Evolutionary conservation across 768 basidiomycete genomes (phyloP).

Genomic region (Mycena chlorophos): DNA sequence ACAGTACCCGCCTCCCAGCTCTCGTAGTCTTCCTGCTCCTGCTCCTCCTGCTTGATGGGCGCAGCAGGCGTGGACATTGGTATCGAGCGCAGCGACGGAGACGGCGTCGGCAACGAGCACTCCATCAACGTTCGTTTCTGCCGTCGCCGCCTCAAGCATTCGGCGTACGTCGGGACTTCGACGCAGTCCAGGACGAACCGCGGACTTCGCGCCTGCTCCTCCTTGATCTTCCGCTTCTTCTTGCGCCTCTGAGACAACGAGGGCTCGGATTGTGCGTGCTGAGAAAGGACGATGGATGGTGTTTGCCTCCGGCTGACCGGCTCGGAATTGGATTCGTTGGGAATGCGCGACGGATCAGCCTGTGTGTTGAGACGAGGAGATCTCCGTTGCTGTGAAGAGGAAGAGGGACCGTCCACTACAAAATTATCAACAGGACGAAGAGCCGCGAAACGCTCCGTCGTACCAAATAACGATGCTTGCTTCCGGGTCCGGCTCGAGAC

Average conservation of each 20-base stretch:
- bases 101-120: constrained; percentile 22
- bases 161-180: constrained; percentile 28
- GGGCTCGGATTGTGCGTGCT: constrained; percentile 10
- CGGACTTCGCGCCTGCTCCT: not conserved
- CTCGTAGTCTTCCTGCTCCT: constrained; percentile 28
- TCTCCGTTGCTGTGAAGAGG: not conserved
- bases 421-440: too few relatives aligned
- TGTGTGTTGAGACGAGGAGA: too few relatives aligned
- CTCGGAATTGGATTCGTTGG: constrained; percentile 30
- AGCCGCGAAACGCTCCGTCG: too few relatives aligned
- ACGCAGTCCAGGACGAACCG: constrained; percentile 30
- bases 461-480: too few relatives aligned
- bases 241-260: constrained; percentile 19
- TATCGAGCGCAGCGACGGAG: constrained; percentile 18
- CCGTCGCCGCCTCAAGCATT: not conserved
- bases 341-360: constrained; percentile 15
- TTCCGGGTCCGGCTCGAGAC: too few relatives aligned
- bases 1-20: constrained; percentile 31
- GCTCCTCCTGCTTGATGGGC: not conserved
- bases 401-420: too few relatives aligned
- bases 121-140: not conserved
- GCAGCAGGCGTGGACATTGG: constrained; percentile 8
- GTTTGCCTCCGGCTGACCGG: constrained; percentile 28
- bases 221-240: constrained; percentile 18
- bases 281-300: constrained; percentile 3